Evolutionary conservation across 2,329 filamentous ascomycete genomes (phyloP), one percentile per base, ranked within the genome.

Genomic region (Ilyonectria mors-panacis): DNA sequence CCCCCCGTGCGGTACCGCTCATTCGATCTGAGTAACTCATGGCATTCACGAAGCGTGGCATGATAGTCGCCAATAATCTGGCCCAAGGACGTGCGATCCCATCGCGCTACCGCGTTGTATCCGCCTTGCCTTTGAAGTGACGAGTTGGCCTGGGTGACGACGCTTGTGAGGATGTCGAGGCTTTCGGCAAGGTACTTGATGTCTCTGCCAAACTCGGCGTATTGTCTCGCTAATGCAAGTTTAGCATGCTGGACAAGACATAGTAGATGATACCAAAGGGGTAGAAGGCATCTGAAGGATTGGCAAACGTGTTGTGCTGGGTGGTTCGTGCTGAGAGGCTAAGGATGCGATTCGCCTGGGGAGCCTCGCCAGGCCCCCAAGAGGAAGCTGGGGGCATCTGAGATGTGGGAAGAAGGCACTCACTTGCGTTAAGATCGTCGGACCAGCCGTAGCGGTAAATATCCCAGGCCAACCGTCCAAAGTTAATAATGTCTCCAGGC

Each of bases 61-160:
- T 72, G 59, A 23, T 76, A 80, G 64, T 81, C 77, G 33, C 79
- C 79, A 26, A 81, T 70, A n/a, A 77, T 77, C 35, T 77, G 67
- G 5, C 66, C 55, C 9, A 77, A 63, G 8, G 75, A 76, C 9
- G 12, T 53, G 13, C 44, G 63, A 59, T 77, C 75, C 75, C 75
- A 77, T 47, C 75, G 68, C 39, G 73, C 59, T 7, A 28, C 64
- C 9, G 62, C 66, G 17, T 72, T 68, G 44, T 63, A 65, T 19
- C 64, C 67, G 13, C 75, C 72, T 55, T 76, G 71, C 4, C 62
- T 65, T 28, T 69, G 71, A 7, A 79, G 74, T 6, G 77, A 75
- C 30, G 72, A 44, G 23, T 74, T 72, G 28, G 79, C 79, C 39
- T 70, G 68, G 44, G 53, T 51, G 37, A 81, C 70, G 19, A 81